Conservation (phyloP, 2,329 filamentous ascomycete genomes). For the Ophidiomyces ophidiicola region DNA sequence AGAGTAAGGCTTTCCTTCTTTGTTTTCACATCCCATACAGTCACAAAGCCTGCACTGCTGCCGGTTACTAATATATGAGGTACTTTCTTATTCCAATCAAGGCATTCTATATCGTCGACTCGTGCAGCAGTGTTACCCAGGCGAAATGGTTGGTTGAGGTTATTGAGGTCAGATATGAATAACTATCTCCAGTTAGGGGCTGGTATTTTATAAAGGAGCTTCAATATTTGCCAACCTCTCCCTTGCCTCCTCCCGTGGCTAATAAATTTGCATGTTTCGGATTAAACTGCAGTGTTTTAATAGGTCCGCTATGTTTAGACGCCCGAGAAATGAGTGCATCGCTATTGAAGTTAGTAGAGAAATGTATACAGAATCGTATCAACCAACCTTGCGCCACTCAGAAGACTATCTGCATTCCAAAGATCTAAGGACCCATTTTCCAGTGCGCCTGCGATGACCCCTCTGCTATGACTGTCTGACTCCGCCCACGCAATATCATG, state of each 20-base stretch:
- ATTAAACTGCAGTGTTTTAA: slow-evolving; percentile 96
- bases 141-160: slow-evolving; percentile 74
- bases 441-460: slow-evolving; percentile 87
- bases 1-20: slow-evolving; percentile 95
- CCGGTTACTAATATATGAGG: slow-evolving; percentile 92
- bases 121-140: slow-evolving; percentile 78
- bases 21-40: slow-evolving; percentile 95
- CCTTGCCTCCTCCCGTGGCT: slow-evolving; percentile 84
- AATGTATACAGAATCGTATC: not conserved
- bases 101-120: slow-evolving; percentile 86
- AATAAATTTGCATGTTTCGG: slow-evolving; percentile 80
- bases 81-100: slow-evolving; percentile 98
- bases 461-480: slow-evolving; percentile 63
- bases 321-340: slow-evolving; percentile 79
- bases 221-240: slow-evolving; percentile 44
- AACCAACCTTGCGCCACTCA: slow-evolving; percentile 40
- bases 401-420: slow-evolving; percentile 72
- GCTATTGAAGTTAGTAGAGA: slow-evolving; percentile 21
- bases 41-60: slow-evolving; percentile 85
- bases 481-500: slow-evolving; percentile 94
- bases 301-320: slow-evolving; percentile 78
- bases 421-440: slow-evolving; percentile 89
- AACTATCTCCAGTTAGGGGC: slow-evolving; percentile 36
- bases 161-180: slow-evolving; percentile 88
- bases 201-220: not conserved